Evolutionary conservation across 169 alveolate genomes (phyloP).

Genomic region (Babesia divergens): DNA sequence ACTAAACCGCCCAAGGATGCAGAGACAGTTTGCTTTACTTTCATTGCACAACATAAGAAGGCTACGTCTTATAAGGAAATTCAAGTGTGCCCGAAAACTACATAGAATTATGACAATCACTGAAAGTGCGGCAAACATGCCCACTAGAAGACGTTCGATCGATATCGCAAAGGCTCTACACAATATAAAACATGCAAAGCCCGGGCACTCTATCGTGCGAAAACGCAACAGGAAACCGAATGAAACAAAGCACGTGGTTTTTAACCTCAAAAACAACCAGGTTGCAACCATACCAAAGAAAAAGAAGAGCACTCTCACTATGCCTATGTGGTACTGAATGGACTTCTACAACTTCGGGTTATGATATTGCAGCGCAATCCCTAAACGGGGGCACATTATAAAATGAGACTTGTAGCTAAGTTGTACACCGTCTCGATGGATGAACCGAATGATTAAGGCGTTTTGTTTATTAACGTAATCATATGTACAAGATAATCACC

Average conservation of each 20-base stretch:
- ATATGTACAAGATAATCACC: no score
- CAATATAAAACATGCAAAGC: slow-evolving; percentile 17
- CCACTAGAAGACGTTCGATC: slow-evolving; percentile 16
- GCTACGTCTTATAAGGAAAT: neutral
- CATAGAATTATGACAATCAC: slow-evolving; percentile 18
- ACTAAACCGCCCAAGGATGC: slow-evolving; percentile 3
- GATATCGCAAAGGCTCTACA: slow-evolving; percentile 37
- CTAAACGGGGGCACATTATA: no score
- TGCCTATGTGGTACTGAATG: slow-evolving; percentile 33
- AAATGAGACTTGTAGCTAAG: no score
- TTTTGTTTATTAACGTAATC: no score
- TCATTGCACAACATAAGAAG: neutral
- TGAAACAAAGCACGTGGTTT: slow-evolving; percentile 48
- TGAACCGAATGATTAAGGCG: no score
- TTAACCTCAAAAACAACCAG: slow-evolving; percentile 58
- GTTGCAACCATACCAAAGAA: slow-evolving; percentile 35
- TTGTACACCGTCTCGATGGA: no score
- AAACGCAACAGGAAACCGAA: slow-evolving; percentile 13
- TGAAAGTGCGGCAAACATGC: neutral
- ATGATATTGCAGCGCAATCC: no score
- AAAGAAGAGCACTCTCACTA: slow-evolving; percentile 13
- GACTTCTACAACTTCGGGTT: no score
- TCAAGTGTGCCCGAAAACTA: slow-evolving; percentile 24
- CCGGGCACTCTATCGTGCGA: slow-evolving; percentile 25
- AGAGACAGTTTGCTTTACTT: slow-evolving; percentile 10